These are phyloP conservation scores for Sporothrix dimorphospora DNA, from an alignment of 2,329 filamentous ascomycete genomes.

Conservation along the genomic window DNA sequence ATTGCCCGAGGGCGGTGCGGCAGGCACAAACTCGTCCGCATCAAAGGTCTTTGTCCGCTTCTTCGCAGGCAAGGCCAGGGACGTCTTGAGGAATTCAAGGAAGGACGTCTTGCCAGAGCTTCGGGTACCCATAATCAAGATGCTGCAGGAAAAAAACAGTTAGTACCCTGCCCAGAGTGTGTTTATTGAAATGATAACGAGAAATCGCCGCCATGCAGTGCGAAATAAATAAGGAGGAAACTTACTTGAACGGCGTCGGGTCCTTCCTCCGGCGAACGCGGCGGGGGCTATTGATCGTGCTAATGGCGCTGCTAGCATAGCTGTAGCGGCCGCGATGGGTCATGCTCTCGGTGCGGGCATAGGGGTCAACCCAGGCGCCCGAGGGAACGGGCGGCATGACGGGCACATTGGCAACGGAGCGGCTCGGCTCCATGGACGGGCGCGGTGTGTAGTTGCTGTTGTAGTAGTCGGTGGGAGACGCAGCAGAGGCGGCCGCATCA, in stretches of 20 bases:
- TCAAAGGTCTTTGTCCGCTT: conserved; percentile 65
- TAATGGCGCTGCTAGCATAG: conserved; percentile 90
- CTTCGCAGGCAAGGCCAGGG: conserved; percentile 79
- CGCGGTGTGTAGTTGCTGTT: conserved; percentile 43
- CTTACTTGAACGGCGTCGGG: conserved; percentile 97
- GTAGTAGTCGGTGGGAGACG: conserved; percentile 29
- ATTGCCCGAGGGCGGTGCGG: conserved; percentile 61
- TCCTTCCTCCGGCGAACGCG: conserved; percentile 93
- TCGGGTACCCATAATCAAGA: conserved; percentile 86
- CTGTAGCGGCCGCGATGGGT: conserved; percentile 94
- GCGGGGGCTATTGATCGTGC: conserved; percentile 89
- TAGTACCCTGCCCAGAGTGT: not conserved
- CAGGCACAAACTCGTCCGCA: conserved; percentile 61
- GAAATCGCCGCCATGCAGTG: too few species aligned
- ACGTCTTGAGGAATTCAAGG: conserved; percentile 89
- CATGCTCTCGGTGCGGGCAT: conserved; percentile 89
- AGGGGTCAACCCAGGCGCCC: conserved; percentile 70
- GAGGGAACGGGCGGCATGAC: conserved; percentile 63
- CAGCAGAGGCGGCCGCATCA: conserved; percentile 42
- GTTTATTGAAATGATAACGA: too few species aligned
- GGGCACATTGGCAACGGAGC: conserved; percentile 49
- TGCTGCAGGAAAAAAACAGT: conserved; percentile 56
- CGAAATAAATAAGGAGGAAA: too few species aligned
- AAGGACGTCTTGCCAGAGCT: conserved; percentile 95
- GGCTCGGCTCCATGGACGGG: conserved; percentile 58